Base-by-base conservation (phyloP, 345 rosid species). In the Cardamine occulta region DNA sequence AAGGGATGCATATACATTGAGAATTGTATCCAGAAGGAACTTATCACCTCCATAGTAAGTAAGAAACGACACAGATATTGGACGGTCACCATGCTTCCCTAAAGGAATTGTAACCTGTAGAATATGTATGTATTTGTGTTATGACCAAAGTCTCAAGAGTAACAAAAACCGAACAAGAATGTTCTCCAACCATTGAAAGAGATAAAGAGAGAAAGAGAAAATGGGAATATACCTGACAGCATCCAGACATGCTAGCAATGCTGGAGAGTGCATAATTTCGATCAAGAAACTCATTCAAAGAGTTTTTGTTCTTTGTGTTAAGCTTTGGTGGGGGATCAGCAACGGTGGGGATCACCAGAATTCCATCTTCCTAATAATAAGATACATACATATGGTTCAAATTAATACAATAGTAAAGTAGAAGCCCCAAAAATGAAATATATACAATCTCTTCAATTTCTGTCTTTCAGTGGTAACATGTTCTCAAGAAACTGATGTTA, bases 231-330 rank as follows among this genome's bases (percentile, higher is more conserved):
- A 89, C 98, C 93, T 94, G 95, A 80, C 98, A 91, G 76, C 97
- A 89, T 3, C 97, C 97, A 52, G 98, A 91, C 91, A 91, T 80
- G 86, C 95, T 94, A 29, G 97, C 87, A 59, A 94, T 84, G 82
- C 93, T 84, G 35, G 87, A 80, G 71, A 88, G 81, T 23, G 85
- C 79, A 47, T 74, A 84, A 35, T 85, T 85, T 74, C 93, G 80
- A 74, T 87, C 85, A 61, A 83, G 81, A 81, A 86, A 85, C 82
- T 87, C 97, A 52, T 80, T 74, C 76, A 78, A 65, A 74, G 48
- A 52, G 32, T 70, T 68, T 79, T 87, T 89, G 21, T 71, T 73
- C 86, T 84, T 90, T 68, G 86, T 58, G 56, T 88, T 87, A 72
- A 86, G 86, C 74, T 86, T 85, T 2, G 77, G 78, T 4, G 97